Conservation (phyloP, 1,284 basidiomycete genomes). For the Naganishia sp. region DNA sequence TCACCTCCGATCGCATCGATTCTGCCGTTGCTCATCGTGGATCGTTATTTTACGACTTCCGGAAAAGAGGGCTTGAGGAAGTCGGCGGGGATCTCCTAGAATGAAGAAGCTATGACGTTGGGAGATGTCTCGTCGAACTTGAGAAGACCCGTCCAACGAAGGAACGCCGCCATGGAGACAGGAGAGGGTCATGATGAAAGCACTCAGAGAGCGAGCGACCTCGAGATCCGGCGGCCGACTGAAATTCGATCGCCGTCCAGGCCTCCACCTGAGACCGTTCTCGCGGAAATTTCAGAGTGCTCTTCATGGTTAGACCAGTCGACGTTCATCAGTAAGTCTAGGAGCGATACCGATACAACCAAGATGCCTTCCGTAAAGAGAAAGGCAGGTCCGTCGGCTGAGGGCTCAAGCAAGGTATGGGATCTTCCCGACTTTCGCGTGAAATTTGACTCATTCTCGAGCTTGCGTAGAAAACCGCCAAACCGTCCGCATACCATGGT, state of each 20-base stretch:
- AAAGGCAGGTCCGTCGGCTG: constrained; percentile 13
- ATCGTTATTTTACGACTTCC: too few species aligned
- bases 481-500: constrained; percentile 14
- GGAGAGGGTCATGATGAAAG: too few species aligned
- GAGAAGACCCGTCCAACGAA: too few species aligned
- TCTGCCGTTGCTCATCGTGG: constrained; percentile 11
- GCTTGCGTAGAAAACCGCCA: constrained; percentile 20
- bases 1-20: constrained; percentile 22
- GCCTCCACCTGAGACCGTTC: constrained; percentile 8
- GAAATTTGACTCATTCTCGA: neutral
- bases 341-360: neutral
- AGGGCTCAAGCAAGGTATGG: constrained; percentile 4
- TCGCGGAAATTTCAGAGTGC: constrained; percentile 19
- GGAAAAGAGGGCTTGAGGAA: too few species aligned
- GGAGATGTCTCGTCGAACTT: too few species aligned
- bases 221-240: neutral
- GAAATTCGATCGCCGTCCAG: neutral
- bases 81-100: too few species aligned
- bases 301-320: neutral
- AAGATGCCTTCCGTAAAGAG: constrained; percentile 28
- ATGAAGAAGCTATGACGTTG: neutral
- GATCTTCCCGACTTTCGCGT: neutral
- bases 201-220: neutral
- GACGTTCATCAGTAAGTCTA: neutral
- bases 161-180: too few species aligned